Evolutionary conservation across 371 early-diverging fungal species (phyloP), one percentile per base, ranked within the genome.

Genomic region (Mortierella sp.): DNA sequence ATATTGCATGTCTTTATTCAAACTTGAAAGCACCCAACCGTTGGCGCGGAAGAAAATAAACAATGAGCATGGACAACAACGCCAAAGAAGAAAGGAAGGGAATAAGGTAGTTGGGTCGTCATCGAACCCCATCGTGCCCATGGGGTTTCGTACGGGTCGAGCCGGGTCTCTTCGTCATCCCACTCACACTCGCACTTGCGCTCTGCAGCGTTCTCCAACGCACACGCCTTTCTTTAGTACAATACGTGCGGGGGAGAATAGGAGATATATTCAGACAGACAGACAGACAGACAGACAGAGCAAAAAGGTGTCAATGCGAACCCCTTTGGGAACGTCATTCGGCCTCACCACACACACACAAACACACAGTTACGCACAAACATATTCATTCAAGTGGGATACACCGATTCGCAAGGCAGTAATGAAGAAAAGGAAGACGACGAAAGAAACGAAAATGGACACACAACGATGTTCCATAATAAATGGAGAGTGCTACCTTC

Each of bases 21-120:
- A n/a, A n/a, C n/a, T n/a, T n/a, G n/a, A n/a, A n/a, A n/a, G n/a
- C n/a, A 31, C 6, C 19, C 4, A 37, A 37, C 61, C 37, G 16
- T 58, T 58, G 61, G 52, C 52, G 26, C 24, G 52, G n/a, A n/a
- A 48, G 48, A 48, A n/a, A n/a, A n/a, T n/a, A n/a, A n/a, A n/a
- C n/a, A n/a, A n/a, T n/a, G n/a, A n/a, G n/a, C n/a, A n/a, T n/a
- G n/a, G n/a, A n/a, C n/a, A n/a, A n/a, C n/a, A n/a, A n/a, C n/a
- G n/a, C n/a, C n/a, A n/a, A n/a, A n/a, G n/a, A n/a, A n/a, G n/a
- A 29, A 55, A 55, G 31, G 4, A 31, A 29, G 31, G 29, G 4
- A 11, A 29, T 26, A 7, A 29, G 13, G 50, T 8, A 24, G 4
- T 3, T 6, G 31, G 55, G 16, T 29, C 53, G 10, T 52, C 53